phyloP scores from a whole-genome alignment of 2,329 filamentous ascomycete genomes.

The Colletotrichum sp. region DNA sequence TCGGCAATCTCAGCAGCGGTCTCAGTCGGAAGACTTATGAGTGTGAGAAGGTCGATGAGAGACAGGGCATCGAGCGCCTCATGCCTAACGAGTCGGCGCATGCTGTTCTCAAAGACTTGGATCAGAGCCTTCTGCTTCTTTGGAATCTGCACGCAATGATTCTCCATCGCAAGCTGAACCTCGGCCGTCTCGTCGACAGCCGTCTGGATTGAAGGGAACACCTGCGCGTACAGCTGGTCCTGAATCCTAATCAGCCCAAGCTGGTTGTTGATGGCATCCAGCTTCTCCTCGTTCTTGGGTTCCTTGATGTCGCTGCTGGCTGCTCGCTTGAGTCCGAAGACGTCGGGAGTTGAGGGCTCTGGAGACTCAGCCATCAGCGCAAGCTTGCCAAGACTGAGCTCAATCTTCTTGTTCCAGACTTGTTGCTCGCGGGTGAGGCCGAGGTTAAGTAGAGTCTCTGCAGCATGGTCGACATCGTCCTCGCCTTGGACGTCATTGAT shows the following conservation, averaged over 20 bases:
- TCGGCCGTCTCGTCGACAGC: slow-evolving; percentile 84
- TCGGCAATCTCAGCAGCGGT: slow-evolving; percentile 58
- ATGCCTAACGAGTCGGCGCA: slow-evolving; percentile 73
- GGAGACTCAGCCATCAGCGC: slow-evolving; percentile 69
- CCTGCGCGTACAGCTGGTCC: slow-evolving; percentile 73
- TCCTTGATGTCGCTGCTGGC: slow-evolving; percentile 42
- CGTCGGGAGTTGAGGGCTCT: slow-evolving; percentile 23
- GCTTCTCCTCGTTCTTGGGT: slow-evolving; percentile 44
- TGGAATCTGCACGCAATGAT: slow-evolving; percentile 60
- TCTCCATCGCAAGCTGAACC: slow-evolving; percentile 74
- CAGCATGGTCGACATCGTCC: slow-evolving; percentile 75
- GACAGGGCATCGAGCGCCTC: slow-evolving; percentile 69
- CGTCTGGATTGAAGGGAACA: slow-evolving; percentile 69
- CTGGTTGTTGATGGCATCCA: slow-evolving; percentile 63
- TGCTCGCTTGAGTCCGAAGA: slow-evolving; percentile 31
- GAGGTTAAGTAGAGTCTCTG: slow-evolving; percentile 70
- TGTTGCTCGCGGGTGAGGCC: slow-evolving; percentile 76
- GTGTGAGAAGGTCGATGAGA: slow-evolving; percentile 78
- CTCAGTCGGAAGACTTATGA: slow-evolving; percentile 61
- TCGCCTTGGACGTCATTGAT: slow-evolving; percentile 89
- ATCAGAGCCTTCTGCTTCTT: slow-evolving; percentile 69
- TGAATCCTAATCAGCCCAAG: slow-evolving; percentile 79
- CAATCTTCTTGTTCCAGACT: slow-evolving; percentile 91
- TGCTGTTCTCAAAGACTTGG: slow-evolving; percentile 71
- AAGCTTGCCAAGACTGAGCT: slow-evolving; percentile 88